Base-by-base conservation (phyloP, 495 filamentous ascomycete genomes). In the Cryomyces minteri region DNA sequence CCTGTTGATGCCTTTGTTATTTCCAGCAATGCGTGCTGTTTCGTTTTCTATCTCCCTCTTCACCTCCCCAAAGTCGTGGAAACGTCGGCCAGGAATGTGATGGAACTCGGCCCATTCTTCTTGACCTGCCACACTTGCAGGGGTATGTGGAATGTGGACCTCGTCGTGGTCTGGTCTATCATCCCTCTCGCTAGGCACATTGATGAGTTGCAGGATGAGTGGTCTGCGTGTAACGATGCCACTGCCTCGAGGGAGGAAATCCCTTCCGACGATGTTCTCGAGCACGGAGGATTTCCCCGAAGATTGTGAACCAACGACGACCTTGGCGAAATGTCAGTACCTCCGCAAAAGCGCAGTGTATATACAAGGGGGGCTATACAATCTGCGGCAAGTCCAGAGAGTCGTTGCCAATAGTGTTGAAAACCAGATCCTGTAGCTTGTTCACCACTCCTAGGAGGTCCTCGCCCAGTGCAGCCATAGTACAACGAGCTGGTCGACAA, bases 351-450 rank as follows among this genome's bases (percentile, higher is more conserved):
- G 6, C 10, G 32, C 4, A 32, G 11, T 14, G 3, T 14, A 41
- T 4, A 12, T 10, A 5, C 32, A 50, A 50, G 44, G 58, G 51
- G 43, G 49, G 51, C 66, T 80, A 61, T 78, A 96, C 90, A 68
- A 99, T 99, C 63, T 99, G 90, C 44, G 90, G 90, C 37, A 99
- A 65, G 65, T 99, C 90, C 45, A 99, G 75, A 33, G 88, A 95
- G 60, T 99, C 90, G 66, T 90, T 94, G 59, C 90, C 92, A 59
- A 98, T 98, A 43, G 92, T 98, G 67, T 98, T 96, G 68, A 98
- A 96, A 47, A 98, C 90, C 57, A 99, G 65, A 64, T 99, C 90
- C 58, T 98, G 92, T 49, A 98, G 72, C 67, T 88, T 88, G 67
- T 98, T 96, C 60, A 96, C 90, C 42, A 82, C 88, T 46, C 74